Evolutionary conservation across 2,329 filamentous ascomycete species (phyloP), one percentile per base, ranked within the genome.

Genomic region (Teratosphaeria viscida): DNA sequence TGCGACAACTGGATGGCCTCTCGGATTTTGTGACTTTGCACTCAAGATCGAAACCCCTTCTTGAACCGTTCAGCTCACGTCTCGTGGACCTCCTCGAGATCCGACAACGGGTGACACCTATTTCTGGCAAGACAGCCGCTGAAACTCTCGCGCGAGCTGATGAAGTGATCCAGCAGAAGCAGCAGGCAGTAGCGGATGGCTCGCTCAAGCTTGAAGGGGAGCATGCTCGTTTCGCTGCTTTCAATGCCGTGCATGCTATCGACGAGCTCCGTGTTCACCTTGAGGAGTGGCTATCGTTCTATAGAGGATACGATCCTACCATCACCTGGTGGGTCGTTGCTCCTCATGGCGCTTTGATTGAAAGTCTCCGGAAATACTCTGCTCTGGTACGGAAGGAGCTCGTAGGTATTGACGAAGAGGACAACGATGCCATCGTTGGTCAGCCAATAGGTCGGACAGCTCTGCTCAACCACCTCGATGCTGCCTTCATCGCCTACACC

Each of bases 401-500:
- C 0, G 77, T 78, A 0, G 81, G 80, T 2, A 74, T 81, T 57
- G 67, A 73, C 0, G 71, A 71, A 0, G 73, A 70, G 1, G 74
- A 78, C 55, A 70, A 76, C 0, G 77, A 81, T 57, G 76, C 78
- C 6, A 84, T 84, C 56, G 75, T 84, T 32, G 82, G 82, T 6
- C 77, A 85, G 61, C 82, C 82, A 0, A 81, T 84, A 55, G 82
- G 83, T 1, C 70, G 76, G 3, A 74, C 77, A 0, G 80, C 77
- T 0, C 71, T 85, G 0, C 68, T 81, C 0, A 74, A 75, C 11
- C 81, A 83, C 56, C 74, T 85, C 1, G 74, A 79, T 59, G 76
- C 78, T 0, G 82, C 85, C 67, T 78, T 82, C 76, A 82, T 85
- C 56, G 77, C 80, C 0, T 85, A 85, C 64, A 75, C 77, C 0